Base-by-base conservation (phyloP, 371 early-diverging fungal species). In the Mortierella polycephala region DNA sequence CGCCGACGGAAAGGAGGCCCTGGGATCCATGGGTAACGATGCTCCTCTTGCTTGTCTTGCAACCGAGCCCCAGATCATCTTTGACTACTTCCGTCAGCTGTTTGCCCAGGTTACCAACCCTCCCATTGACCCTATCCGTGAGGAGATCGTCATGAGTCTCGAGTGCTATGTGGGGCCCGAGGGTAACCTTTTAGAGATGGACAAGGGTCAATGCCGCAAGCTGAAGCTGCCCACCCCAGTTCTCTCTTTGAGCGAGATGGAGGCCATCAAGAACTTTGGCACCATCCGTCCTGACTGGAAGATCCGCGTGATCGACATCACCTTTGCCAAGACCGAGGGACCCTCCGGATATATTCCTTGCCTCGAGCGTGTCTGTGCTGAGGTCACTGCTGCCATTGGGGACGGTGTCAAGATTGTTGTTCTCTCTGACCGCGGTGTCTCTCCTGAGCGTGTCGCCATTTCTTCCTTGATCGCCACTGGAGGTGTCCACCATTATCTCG, bases 1-100 rank as follows among this genome's bases (percentile, higher is more conserved):
- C 20, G 82, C 75, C 14, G 89, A 92, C 60, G 98, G 97, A 57
- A 96, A 97, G 82, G 99, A 98, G 81, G 93, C 98, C 37, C 88
- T 98, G 46, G 99, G 99, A 16, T 97, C 97, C 46, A 98, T 98
- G 99, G 99, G 99, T 75, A 96, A 94, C 81, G 99, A 98, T 81
- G 88, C 93, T 7, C 94, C 96, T 18, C 88, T 98, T 37, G 98
- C 99, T 8, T 98, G 98, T 85, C 83, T 98, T 50, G 90, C 96
- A 21, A 86, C 86, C 30, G 88, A 94, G 71, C 97, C 97, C 21
- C 93, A 96, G 58, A 87, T 95, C 55, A 86, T 95, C 60, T 98
- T 93, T 83, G 97, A 98, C 69, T 98, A 98, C 86, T 96, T 98
- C 85, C 91, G 97, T 44, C 94, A 98, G 84, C 85, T 98, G 20